Conservation (phyloP, 2,329 filamentous ascomycete species). For the Leptographium flavum region DNA sequence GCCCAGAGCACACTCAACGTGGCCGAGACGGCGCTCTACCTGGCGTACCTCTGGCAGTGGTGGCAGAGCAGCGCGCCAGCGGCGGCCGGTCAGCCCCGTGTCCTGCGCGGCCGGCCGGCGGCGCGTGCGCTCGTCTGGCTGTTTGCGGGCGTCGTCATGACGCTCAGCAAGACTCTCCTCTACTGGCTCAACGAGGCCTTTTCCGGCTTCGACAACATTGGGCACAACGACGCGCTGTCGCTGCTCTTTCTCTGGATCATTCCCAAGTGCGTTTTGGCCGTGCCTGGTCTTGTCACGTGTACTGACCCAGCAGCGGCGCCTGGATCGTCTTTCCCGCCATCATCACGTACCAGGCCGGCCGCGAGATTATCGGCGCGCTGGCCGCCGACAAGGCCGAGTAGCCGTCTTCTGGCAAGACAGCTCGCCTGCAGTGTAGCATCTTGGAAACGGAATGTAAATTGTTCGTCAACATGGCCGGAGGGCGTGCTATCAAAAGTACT, state of each 20-base stretch:
- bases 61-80: conserved; percentile 13
- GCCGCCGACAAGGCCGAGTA: too few relatives aligned
- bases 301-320: conserved; percentile 26
- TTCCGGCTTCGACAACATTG: conserved; percentile 40
- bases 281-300: neutral
- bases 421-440: neutral
- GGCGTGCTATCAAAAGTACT: too few relatives aligned
- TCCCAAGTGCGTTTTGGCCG: conserved; percentile 29
- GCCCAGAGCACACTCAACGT: conserved; percentile 47
- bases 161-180: conserved; percentile 44
- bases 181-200: conserved; percentile 46
- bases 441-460: too few relatives aligned
- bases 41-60: conserved; percentile 22
- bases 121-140: conserved; percentile 31
- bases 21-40: conserved; percentile 21
- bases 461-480: too few relatives aligned
- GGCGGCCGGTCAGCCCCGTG: neutral
- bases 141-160: conserved; percentile 44
- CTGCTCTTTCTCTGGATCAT: conserved; percentile 42
- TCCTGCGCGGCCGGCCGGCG: conserved; percentile 27
- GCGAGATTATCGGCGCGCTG: conserved; percentile 33
- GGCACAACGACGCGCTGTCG: conserved; percentile 32
- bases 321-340: conserved; percentile 40
- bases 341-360: conserved; percentile 34
- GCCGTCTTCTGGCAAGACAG: neutral